Percentiles rank a stretch among this genome's conserved stretches.
Evolutionary conservation across 176 grass and related monocot genomes (phyloP).

Genomic region (Bromus sterilis): DNA sequence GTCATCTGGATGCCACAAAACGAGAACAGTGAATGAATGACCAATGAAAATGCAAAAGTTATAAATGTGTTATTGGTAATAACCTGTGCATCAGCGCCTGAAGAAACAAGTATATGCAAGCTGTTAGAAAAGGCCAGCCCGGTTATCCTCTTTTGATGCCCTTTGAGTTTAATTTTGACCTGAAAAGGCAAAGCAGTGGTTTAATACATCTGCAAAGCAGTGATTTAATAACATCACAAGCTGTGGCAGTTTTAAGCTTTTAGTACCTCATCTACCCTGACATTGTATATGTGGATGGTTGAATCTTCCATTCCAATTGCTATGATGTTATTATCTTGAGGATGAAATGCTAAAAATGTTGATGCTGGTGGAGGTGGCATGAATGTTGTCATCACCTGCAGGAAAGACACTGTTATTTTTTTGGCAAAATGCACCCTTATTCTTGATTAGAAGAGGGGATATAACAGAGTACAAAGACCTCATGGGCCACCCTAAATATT

Average conservation of each 20-base stretch:
- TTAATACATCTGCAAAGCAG: constrained; percentile 26
- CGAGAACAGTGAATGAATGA: neutral
- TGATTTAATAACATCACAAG: constrained; percentile 9
- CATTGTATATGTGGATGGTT: constrained; percentile 99
- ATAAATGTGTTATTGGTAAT: constrained; percentile 2
- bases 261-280: constrained; percentile 91
- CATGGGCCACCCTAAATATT: neutral
- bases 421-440: neutral
- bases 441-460: neutral
- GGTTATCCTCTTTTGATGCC: constrained; percentile 91
- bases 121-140: constrained; percentile 85
- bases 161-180: constrained; percentile 92
- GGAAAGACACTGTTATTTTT: neutral
- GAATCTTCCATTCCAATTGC: constrained; percentile 99
- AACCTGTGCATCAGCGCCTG: constrained; percentile 97
- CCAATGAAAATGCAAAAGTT: neutral
- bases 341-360: constrained; percentile 94
- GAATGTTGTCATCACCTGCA: constrained; percentile 97
- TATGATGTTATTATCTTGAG: constrained; percentile 98
- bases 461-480: neutral
- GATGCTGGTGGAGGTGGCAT: constrained; percentile 89
- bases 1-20: neutral
- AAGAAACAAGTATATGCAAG: constrained; percentile 83
- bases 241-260: neutral
- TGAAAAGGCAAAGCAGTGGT: constrained; percentile 35